Conservation (phyloP, 345 rosid genomes). For the Linum tenue region DNA sequence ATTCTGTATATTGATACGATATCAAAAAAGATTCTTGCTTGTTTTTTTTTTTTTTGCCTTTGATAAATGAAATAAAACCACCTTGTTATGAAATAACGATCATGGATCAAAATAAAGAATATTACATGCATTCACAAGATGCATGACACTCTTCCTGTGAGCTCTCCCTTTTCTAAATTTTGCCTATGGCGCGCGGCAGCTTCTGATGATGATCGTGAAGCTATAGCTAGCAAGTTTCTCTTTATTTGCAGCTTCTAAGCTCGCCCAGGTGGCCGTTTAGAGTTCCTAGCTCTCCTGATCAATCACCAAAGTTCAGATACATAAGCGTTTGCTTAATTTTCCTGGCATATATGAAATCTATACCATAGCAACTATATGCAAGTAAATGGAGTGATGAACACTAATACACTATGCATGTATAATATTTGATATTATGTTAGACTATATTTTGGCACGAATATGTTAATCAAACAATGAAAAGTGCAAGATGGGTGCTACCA, state of each 20-base stretch:
- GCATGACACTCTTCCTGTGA: background rate
- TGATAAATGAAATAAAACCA: too few species aligned
- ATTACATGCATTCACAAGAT: background rate
- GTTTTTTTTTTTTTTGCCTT: background rate
- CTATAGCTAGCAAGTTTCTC: background rate
- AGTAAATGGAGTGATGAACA: too few species aligned
- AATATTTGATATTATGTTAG: too few species aligned
- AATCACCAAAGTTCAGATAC: background rate
- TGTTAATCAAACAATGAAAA: too few species aligned
- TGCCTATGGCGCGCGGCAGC: background rate
- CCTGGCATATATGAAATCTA: background rate
- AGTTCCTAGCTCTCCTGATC: slow-evolving; percentile 4
- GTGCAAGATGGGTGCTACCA: too few species aligned
- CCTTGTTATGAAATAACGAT: too few species aligned
- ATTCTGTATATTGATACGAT: too few species aligned
- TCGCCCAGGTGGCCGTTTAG: slow-evolving; percentile 1
- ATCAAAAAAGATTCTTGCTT: too few species aligned
- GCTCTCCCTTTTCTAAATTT: too few species aligned
- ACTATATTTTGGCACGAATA: too few species aligned
- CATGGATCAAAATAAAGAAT: background rate
- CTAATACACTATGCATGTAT: too few species aligned
- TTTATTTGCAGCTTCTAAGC: background rate
- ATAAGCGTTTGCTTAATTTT: background rate
- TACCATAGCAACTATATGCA: too few species aligned
- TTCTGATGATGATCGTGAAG: background rate